Conservation (phyloP, 169 alveolate genomes). For the Plasmodium cynomolgi region DNA sequence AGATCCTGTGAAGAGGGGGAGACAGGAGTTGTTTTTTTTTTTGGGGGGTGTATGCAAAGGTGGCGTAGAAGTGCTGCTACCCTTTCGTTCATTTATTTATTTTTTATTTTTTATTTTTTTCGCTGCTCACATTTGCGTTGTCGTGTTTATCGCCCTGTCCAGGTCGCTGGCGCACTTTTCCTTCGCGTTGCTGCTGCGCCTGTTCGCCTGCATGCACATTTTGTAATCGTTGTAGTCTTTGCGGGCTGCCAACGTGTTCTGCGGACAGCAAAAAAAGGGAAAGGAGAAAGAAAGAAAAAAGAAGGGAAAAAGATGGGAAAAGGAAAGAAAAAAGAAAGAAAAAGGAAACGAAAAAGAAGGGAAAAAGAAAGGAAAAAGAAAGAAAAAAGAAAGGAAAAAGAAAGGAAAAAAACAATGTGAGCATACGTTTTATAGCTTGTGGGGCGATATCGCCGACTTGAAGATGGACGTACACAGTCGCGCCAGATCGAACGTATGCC, state of each 20-base stretch:
- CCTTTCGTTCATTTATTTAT: background rate
- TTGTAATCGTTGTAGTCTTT: constrained; percentile 51
- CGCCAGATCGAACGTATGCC: background rate
- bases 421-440: background rate
- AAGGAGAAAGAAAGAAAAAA: background rate
- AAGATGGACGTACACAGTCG: background rate
- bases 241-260: constrained; percentile 32
- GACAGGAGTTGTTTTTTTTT: background rate
- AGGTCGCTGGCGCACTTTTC: constrained; percentile 12
- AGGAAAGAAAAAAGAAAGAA: background rate
- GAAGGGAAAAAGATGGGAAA: background rate
- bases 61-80: background rate
- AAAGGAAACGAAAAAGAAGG: background rate
- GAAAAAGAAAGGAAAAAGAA: background rate
- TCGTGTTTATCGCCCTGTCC: constrained; percentile 32
- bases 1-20: constrained; percentile 23
- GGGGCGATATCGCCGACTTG: background rate
- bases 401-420: background rate
- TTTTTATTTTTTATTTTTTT: background rate
- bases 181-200: background rate
- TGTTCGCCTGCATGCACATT: constrained; percentile 22
- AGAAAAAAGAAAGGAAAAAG: background rate
- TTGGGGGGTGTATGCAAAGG: background rate
- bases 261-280: background rate
- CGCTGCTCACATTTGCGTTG: constrained; percentile 40